phyloP scores from a whole-genome alignment of 2,329 filamentous ascomycete genomes.

The Penicillium capsulatum region DNA sequence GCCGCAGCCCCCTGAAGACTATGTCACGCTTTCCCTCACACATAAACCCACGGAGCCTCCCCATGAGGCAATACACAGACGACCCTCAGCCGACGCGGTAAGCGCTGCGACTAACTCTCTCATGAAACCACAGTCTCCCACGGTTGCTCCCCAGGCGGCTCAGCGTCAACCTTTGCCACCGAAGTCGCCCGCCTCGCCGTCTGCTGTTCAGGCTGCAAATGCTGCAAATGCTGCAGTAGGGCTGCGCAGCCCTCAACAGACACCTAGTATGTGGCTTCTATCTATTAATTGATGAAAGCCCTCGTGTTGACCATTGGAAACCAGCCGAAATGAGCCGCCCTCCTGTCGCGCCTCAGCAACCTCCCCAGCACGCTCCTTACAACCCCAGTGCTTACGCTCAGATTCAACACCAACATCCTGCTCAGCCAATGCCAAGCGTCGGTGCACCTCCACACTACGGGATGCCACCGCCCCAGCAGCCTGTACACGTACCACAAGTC shows the following conservation, averaged over 20 bases:
- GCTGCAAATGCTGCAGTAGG: conserved; percentile 49
- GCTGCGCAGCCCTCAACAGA: conserved; percentile 44
- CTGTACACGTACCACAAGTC: conserved; percentile 18
- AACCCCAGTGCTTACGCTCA: conserved; percentile 42
- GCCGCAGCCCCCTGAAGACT: conserved; percentile 41
- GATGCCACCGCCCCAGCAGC: conserved; percentile 26
- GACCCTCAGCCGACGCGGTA: conserved; percentile 40
- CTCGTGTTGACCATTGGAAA: conserved; percentile 33
- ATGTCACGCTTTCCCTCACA: conserved; percentile 34
- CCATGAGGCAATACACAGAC: conserved; percentile 36
- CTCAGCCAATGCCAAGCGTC: conserved; percentile 26
- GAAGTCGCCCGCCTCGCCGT: conserved; percentile 47
- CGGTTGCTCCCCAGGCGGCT: conserved; percentile 22
- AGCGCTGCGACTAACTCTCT: conserved; percentile 43
- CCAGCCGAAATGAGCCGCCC: conserved; percentile 39
- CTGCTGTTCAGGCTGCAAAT: conserved; percentile 47
- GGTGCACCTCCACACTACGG: conserved; percentile 22
- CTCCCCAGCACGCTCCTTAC: conserved; percentile 46
- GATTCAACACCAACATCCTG: conserved; percentile 31
- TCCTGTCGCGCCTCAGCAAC: conserved; percentile 26
- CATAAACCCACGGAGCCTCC: conserved; percentile 36
- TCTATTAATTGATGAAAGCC: neutral
- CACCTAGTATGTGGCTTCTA: conserved; percentile 31
- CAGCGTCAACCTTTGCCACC: conserved; percentile 45
- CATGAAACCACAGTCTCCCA: conserved; percentile 46